Percentiles rank a stretch among this genome's conserved stretches.
Evolutionary conservation across 106 monocot genomes (phyloP).

Genomic region (Dendrobium chrysotoxum): DNA sequence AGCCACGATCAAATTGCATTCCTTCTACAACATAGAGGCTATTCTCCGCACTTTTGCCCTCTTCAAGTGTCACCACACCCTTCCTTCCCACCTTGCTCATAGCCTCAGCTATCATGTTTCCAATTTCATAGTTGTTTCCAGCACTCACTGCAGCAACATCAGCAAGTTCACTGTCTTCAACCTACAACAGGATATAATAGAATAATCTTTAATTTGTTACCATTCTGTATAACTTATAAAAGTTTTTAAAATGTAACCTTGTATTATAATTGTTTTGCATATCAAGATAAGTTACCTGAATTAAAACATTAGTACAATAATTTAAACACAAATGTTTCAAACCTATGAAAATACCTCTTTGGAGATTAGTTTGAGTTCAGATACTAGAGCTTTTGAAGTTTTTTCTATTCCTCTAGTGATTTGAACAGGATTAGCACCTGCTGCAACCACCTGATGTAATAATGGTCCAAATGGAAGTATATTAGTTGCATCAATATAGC

Average conservation of each 20-base stretch:
- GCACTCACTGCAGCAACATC: slow-evolving; percentile 98
- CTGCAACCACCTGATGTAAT: slow-evolving; percentile 21
- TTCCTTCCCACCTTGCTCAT: slow-evolving; percentile 97
- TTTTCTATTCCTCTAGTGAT: slow-evolving; percentile 77
- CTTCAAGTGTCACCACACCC: slow-evolving; percentile 95
- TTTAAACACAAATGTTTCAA: neutral
- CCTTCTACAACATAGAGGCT: slow-evolving; percentile 90
- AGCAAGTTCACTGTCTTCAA: slow-evolving; percentile 94
- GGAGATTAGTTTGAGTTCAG: slow-evolving; percentile 52
- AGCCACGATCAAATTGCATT: slow-evolving; percentile 98
- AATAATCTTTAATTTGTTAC: neutral
- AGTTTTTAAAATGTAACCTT: neutral
- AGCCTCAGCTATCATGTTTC: slow-evolving; percentile 98
- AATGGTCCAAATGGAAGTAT: neutral
- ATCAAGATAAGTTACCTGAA: neutral
- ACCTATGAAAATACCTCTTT: slow-evolving; percentile 42
- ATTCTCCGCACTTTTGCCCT: slow-evolving; percentile 93
- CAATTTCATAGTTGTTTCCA: slow-evolving; percentile 87
- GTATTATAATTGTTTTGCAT: neutral
- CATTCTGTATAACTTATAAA: neutral
- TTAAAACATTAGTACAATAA: neutral
- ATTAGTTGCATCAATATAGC: neutral
- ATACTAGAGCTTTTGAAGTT: slow-evolving; percentile 54
- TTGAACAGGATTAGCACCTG: slow-evolving; percentile 76
- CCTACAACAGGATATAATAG: slow-evolving; percentile 22